Percentiles rank a stretch among this genome's conserved stretches.
phyloP scores from a whole-genome alignment of 2,329 filamentous ascomycete species.

The Phyllosticta citrichinensis region DNA sequence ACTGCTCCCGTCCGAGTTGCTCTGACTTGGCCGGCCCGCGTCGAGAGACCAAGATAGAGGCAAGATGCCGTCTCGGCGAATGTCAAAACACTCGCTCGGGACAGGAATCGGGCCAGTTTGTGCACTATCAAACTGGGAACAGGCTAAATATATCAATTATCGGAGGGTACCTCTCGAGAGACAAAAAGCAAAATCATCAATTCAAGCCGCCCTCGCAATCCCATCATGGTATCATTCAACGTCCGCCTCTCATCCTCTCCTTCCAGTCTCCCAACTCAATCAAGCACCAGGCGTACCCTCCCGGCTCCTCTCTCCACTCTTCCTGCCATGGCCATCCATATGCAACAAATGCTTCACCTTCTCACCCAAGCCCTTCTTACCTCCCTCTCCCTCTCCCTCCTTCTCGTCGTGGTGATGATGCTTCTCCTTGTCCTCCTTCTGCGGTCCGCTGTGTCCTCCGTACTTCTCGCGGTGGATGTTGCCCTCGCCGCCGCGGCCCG shows the following conservation, averaged over 20 bases:
- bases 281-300: background rate
- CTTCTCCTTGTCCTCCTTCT: constrained; percentile 9
- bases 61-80: no score
- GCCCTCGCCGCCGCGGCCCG: constrained; percentile 26
- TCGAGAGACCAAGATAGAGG: no score
- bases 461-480: constrained; percentile 28
- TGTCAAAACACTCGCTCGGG: no score
- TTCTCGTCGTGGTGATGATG: background rate
- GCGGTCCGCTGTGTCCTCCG: constrained; percentile 20
- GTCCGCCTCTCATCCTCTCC: background rate
- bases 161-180: no score
- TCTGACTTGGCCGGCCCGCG: no score
- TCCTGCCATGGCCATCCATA: background rate
- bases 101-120: no score
- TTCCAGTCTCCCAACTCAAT: background rate
- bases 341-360: constrained; percentile 26
- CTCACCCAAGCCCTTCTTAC: constrained; percentile 19
- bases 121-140: no score
- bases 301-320: background rate
- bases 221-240: no score
- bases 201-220: no score
- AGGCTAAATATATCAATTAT: no score
- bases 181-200: no score
- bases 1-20: background rate
- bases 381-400: background rate